Base-by-base conservation (phyloP, 1,139 yeast genomes). In the Magnusiomyces suaveolens region DNA sequence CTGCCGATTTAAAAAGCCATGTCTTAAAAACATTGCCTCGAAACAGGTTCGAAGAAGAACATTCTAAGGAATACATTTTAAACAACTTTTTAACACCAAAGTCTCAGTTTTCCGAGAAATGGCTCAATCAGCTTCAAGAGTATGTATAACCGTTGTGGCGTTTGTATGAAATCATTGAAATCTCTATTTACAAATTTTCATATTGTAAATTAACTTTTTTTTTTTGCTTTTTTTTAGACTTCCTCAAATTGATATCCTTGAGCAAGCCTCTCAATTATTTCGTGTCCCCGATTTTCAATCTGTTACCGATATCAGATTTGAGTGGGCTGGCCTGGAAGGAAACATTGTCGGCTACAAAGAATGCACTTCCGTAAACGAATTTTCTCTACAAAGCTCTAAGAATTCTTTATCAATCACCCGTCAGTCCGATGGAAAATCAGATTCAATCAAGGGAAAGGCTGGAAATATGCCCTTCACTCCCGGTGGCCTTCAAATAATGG, bases 401-500 rank as follows among this genome's bases (percentile, higher is more conserved):
- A 84, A 83, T 60, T 86, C 96, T 0, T 72, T 89, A 53, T 83
- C 95, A 1, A 67, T 89, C 56, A 82, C 77, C 47, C 76, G 98
- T 60, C 79, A 82, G 57, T 80, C 83, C 60, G 80, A 83, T 6
- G 75, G 84, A 2, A 82, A 81, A 60, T 74, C 76, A 29, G 85
- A 82, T 53, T 73, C 83, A 1, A 72, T 87, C 1, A 74, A 78
- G 50, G 97, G 97, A 0, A 76, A 82, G 6, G 78, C 95, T 0
- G 79, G 83, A 24, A 87, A 79, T 64, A 72, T 92, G 63, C 98
- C 99, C 0, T 92, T 94, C 66, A 84, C 86, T 54, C 98, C 98
- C 0, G 97, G 98, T 60, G 97, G 97, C 1, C 67, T 87, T 20
- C 72, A 71, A 43, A 64, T 68, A 2, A 64, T 66, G 0, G 64